These are phyloP conservation scores for Schwanniomyces sp. DNA, from an alignment of 805 yeast species.

Conservation along the genomic window DNA sequence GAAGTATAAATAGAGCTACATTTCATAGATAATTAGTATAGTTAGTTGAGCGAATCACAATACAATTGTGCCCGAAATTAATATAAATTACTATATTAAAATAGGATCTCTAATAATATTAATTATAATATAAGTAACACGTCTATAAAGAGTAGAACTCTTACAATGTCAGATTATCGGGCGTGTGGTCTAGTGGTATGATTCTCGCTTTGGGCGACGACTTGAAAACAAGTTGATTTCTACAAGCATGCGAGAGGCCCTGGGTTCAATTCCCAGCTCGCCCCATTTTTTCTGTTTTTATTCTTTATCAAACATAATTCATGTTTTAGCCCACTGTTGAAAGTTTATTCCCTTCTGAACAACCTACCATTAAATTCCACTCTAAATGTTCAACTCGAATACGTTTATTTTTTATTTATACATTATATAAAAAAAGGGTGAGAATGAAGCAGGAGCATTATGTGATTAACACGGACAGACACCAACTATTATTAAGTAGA, in stretches of 20 bases:
- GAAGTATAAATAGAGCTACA: too few species aligned
- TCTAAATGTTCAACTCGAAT: constrained; percentile 1
- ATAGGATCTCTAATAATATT: too few species aligned
- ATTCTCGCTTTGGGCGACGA: constrained; percentile 33
- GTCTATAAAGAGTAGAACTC: too few species aligned
- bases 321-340: background rate
- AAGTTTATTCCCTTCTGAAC: background rate
- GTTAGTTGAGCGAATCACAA: too few species aligned
- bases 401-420: constrained; percentile 4
- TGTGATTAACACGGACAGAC: constrained; percentile 1
- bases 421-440: constrained; percentile 4
- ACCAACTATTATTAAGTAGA: constrained; percentile 1
- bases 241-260: constrained; percentile 54
- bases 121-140: too few species aligned
- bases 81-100: too few species aligned
- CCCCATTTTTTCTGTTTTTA: constrained; percentile 23
- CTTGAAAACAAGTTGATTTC: constrained; percentile 6
- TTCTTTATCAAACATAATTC: background rate
- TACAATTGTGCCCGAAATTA: too few species aligned
- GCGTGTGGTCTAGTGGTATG: constrained; percentile 39
- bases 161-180: constrained; percentile 9
- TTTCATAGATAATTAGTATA: too few species aligned
- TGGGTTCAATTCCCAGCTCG: constrained; percentile 60
- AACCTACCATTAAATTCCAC: background rate
- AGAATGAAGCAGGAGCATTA: constrained; percentile 1